These are phyloP conservation scores for Auricularia heimuer DNA, from an alignment of 768 basidiomycete species.

Conservation along the genomic window DNA sequence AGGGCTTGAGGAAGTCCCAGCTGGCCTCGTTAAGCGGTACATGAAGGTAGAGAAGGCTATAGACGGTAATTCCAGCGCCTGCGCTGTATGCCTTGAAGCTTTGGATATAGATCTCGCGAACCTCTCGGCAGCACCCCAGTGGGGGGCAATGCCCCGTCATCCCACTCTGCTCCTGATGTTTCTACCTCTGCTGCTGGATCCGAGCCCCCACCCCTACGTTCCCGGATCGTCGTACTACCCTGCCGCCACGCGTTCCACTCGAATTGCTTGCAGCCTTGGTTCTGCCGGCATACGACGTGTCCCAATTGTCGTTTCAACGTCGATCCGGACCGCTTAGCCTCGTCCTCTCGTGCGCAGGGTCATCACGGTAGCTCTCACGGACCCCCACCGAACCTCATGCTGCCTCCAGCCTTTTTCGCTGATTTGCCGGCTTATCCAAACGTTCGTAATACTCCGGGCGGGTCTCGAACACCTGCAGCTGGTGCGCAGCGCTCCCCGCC, in stretches of 20 bases:
- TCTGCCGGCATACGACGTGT: slow-evolving; percentile 73
- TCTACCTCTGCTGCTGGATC: neutral
- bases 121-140: neutral
- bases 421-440: neutral
- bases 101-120: neutral
- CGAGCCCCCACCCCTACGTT: neutral
- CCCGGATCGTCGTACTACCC: slow-evolving; percentile 51
- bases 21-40: neutral
- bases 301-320: slow-evolving; percentile 78
- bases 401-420: neutral
- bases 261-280: slow-evolving; percentile 72
- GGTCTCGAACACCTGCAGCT: too few species aligned
- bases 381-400: neutral
- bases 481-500: too few species aligned
- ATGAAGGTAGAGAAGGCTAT: neutral
- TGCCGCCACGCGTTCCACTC: slow-evolving; percentile 79
- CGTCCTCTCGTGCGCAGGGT: slow-evolving; percentile 7
- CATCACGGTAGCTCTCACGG: neutral
- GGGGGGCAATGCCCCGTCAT: neutral
- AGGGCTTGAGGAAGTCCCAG: neutral
- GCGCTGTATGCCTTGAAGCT: neutral
- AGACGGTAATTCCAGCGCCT: neutral
- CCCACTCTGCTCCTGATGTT: neutral
- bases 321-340: slow-evolving; percentile 67
- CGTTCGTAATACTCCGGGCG: neutral